Evolutionary conservation across 225 moss, liverwort and hornwort species (phyloP).

Genomic region (Pseudisothecium myosuroides): DNA sequence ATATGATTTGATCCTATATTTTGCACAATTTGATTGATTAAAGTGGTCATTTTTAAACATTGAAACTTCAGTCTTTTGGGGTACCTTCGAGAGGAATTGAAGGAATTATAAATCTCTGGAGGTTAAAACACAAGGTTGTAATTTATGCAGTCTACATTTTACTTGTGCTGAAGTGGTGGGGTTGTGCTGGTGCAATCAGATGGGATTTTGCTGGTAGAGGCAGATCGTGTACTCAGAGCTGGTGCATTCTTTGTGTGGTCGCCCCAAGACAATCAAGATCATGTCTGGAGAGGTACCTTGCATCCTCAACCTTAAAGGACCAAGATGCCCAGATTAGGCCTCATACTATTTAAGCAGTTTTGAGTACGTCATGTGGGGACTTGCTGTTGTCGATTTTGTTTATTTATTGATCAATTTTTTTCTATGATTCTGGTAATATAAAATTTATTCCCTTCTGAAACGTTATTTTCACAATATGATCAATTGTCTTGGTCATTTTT

Average conservation of each 20-base stretch:
- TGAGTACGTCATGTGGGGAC: not conserved
- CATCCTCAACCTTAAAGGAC: not conserved
- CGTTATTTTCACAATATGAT: not conserved
- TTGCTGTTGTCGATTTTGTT: not conserved
- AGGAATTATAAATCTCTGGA: not conserved
- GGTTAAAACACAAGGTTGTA: not conserved
- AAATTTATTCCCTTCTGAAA: not conserved
- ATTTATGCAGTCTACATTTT: not conserved
- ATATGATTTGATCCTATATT: not conserved
- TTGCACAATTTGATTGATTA: not conserved
- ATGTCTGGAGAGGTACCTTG: slow-evolving; percentile 19
- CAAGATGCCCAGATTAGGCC: not conserved
- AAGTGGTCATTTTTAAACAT: not conserved
- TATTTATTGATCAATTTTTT: not conserved
- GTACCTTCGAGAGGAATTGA: not conserved
- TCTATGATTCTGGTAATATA: not conserved
- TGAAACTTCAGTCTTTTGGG: not conserved
- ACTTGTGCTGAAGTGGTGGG: not conserved
- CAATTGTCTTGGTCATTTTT: not conserved
- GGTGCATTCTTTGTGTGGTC: slow-evolving; percentile 70
- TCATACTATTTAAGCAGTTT: not conserved
- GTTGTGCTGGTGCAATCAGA: slow-evolving; percentile 21
- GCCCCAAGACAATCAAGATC: slow-evolving; percentile 15
- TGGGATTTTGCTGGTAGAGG: slow-evolving; percentile 45
- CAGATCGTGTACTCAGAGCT: slow-evolving; percentile 51